Conservation (phyloP, 2,329 filamentous ascomycete species). For the Pyrenochaeta sp. region DNA sequence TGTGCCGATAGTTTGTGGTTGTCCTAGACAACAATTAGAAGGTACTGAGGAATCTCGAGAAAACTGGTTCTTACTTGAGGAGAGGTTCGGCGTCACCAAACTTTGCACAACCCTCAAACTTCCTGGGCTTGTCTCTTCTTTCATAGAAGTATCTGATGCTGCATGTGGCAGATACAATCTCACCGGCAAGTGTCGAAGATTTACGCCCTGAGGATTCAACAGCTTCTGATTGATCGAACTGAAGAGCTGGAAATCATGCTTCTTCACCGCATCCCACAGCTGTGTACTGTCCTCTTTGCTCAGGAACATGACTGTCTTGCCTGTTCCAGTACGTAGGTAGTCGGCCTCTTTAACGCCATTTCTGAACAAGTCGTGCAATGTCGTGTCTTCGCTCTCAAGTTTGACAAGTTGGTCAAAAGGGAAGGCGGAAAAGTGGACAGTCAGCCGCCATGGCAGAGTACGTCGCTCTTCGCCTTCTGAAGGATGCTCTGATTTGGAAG, state of each 20-base stretch:
- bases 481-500: slow-evolving; percentile 21
- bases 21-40: slow-evolving; percentile 50
- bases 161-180: slow-evolving; percentile 77
- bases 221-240: slow-evolving; percentile 77
- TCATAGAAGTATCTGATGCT: slow-evolving; percentile 24
- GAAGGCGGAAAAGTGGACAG: slow-evolving; percentile 66
- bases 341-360: slow-evolving; percentile 82
- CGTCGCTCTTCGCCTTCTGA: slow-evolving; percentile 23
- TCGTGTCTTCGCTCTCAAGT: slow-evolving; percentile 62
- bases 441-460: slow-evolving; percentile 70
- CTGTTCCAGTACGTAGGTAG: slow-evolving; percentile 85
- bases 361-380: slow-evolving; percentile 70
- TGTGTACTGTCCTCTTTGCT: slow-evolving; percentile 83
- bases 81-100: slow-evolving; percentile 65
- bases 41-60: slow-evolving; percentile 2
- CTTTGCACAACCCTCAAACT: slow-evolving; percentile 70
- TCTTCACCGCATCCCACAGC: slow-evolving; percentile 81
- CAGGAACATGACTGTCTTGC: slow-evolving; percentile 87
- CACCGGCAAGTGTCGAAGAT: slow-evolving; percentile 81
- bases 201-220: slow-evolving; percentile 72
- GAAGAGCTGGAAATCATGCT: slow-evolving; percentile 78
- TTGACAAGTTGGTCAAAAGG: slow-evolving; percentile 65
- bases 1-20: slow-evolving; percentile 75
- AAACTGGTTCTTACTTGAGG: slow-evolving; percentile 39
- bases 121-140: slow-evolving; percentile 41